A percentile compares a stretch with the other conserved stretches of the same genome.
Conservation (phyloP, 1,284 basidiomycete genomes). For the Marasmius tenuissimus region DNA sequence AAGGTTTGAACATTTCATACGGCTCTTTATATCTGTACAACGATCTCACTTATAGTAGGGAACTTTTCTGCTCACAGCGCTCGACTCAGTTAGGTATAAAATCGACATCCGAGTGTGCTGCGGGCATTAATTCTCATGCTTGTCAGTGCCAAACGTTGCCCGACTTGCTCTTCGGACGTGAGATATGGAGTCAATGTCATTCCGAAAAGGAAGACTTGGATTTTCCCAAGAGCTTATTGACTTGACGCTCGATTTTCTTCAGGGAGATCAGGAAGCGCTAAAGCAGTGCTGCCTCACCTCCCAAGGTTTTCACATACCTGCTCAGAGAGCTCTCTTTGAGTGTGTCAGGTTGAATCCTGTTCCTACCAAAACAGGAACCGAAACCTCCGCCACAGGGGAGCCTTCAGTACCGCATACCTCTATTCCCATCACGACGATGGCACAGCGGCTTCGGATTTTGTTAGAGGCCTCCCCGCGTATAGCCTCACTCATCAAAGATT, state of each 20-base stretch:
- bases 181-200: not conserved
- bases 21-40: too few species aligned
- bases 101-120: too few species aligned
- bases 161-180: too few species aligned
- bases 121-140: too few species aligned
- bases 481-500: not conserved
- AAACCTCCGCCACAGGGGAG: not conserved
- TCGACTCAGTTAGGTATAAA: too few species aligned
- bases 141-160: too few species aligned
- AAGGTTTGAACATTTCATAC: too few species aligned
- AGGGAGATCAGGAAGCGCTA: not conserved
- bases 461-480: not conserved
- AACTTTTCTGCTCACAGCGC: too few species aligned
- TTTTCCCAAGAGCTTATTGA: constrained; percentile 3
- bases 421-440: not conserved
- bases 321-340: not conserved
- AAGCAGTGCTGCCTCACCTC: not conserved
- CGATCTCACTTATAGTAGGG: too few species aligned
- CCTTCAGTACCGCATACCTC: too few species aligned
- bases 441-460: not conserved
- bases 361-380: not conserved
- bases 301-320: not conserved
- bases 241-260: not conserved
- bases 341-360: not conserved
- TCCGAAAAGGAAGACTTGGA: not conserved